These are phyloP conservation scores for Wickerhamomyces hampshirensis DNA, from an alignment of 805 yeast species.

Conservation along the genomic window DNA sequence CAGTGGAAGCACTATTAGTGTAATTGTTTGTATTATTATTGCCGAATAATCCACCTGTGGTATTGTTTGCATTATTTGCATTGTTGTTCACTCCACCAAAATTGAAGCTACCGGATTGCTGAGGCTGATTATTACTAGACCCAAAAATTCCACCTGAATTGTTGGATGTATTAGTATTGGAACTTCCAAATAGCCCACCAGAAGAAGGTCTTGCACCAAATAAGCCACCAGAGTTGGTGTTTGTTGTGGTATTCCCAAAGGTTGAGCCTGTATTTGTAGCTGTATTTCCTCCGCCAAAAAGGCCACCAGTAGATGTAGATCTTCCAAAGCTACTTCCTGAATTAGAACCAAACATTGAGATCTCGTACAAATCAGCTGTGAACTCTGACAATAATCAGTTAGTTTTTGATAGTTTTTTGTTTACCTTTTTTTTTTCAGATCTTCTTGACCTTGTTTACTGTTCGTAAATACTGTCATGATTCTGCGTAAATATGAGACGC, in stretches of 20 bases:
- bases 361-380: no score
- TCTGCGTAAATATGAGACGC: no score
- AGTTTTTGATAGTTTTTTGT: neutral
- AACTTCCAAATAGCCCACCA: slow-evolving; percentile 40
- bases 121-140: slow-evolving; percentile 4
- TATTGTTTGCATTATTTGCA: slow-evolving; percentile 5
- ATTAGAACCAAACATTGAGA: slow-evolving; percentile 17
- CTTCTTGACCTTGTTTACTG: no score
- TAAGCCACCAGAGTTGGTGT: neutral
- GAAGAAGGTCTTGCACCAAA: slow-evolving; percentile 3
- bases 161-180: slow-evolving; percentile 12
- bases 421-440: neutral
- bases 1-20: slow-evolving; percentile 17
- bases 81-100: slow-evolving; percentile 1
- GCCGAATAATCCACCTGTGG: slow-evolving; percentile 26
- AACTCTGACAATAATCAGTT: no score
- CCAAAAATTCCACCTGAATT: no score
- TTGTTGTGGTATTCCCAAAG: slow-evolving; percentile 3
- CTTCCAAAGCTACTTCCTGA: slow-evolving; percentile 18
- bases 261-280: slow-evolving; percentile 7
- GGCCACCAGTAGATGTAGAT: slow-evolving; percentile 21
- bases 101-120: neutral
- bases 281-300: slow-evolving; percentile 13
- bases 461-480: no score
- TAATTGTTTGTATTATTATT: slow-evolving; percentile 1